Percentiles rank a stretch among this genome's conserved stretches.
Conservation (phyloP, 495 filamentous ascomycete genomes). For the Bacidia rubella region DNA sequence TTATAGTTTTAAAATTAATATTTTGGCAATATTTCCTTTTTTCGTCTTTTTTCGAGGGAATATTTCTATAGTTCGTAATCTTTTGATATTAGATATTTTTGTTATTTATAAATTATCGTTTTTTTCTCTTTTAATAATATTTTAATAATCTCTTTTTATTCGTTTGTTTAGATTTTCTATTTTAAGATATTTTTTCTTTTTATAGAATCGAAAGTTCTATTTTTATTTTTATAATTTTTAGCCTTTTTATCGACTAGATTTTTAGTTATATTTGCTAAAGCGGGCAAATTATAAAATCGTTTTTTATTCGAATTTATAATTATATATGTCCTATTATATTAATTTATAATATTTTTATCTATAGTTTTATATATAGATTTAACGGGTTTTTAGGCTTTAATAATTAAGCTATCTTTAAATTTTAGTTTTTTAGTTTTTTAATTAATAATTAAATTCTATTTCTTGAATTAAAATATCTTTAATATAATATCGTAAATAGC, state of each 20-base stretch:
- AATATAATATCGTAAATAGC: constrained; percentile 1
- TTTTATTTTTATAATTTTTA: background rate
- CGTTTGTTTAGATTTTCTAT: too few species aligned
- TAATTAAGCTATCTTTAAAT: background rate
- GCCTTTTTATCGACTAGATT: background rate
- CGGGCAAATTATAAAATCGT: background rate
- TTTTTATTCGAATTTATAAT: background rate
- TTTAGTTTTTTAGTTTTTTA: background rate
- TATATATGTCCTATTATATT: background rate
- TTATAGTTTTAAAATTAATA: background rate
- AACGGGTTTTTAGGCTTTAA: background rate
- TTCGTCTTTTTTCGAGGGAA: background rate
- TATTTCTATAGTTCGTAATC: constrained; percentile 1
- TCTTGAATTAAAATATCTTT: background rate
- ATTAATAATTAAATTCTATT: constrained; percentile 1
- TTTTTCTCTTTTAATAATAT: too few species aligned
- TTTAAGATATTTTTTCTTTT: background rate
- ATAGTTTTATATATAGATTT: background rate
- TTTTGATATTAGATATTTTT: too few species aligned
- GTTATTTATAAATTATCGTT: too few species aligned
- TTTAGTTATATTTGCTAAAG: background rate
- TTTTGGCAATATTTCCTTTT: background rate
- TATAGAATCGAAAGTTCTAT: background rate
- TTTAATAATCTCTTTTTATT: too few species aligned
- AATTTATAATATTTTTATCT: background rate